Evolutionary conservation across 257 asterid species (phyloP), one percentile per base, ranked within the genome.

Genomic region (Ophiorrhiza pumila): DNA sequence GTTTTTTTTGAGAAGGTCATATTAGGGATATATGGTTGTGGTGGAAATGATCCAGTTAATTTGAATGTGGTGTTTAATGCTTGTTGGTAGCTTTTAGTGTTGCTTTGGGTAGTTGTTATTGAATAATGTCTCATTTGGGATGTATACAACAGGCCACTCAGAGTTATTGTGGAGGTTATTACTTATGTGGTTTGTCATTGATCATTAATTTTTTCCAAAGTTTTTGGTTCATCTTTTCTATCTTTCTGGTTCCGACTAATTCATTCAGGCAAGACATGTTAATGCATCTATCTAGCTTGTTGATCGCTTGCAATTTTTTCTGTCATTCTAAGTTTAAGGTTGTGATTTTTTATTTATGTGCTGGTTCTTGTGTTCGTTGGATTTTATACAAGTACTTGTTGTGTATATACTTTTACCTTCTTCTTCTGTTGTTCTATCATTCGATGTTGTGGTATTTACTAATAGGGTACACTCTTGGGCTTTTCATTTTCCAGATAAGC

Each of bases 401-500:
- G 45, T 6, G 29, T 11, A 23, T 46, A 9, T 50, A 34, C 0
- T 22, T 31, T 41, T 22, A 17, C 29, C 47, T 60, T 69, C 57
- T 62, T 15, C 22, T 3, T 39, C 31, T 46, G 52, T 60, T 23
- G 11, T 55, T 53, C 55, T 25, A 5, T 20, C 2, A 20, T 27
- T 8, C 13, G 11, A 52, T 43, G 63, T 41, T 41, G 25, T 37
- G 22, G 37, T 39, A 3, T 35, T 29, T 42, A 17, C 71, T 69
- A 52, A 76, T 52, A 20, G 13, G 15, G 20, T 29, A 22, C 42
- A 42, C n/a, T 68, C 29, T 23, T 68, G 52, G 77, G 63, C 69
- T 68, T 58, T 79, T 63, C 72, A 42, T 78, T 80, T 76, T 83
- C 81, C 84, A 93, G 98, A 91, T 92, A 59, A 79, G 96, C 87